Percentiles rank a stretch among this genome's conserved stretches.
Evolutionary conservation across 768 basidiomycete genomes (phyloP).

Genomic region (Tylopilus felleus): DNA sequence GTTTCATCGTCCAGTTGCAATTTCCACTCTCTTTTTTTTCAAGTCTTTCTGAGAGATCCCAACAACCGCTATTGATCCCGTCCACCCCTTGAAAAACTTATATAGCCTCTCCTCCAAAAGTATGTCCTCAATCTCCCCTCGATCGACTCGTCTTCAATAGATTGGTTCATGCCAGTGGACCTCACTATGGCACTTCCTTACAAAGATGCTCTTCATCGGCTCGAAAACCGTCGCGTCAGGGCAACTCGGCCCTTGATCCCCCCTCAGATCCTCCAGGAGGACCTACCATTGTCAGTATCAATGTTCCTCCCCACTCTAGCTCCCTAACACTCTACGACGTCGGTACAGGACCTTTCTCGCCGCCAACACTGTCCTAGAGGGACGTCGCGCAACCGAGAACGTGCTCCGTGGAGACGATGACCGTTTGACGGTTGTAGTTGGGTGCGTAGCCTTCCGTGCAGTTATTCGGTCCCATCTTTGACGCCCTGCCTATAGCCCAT

Average conservation of each 20-base stretch:
- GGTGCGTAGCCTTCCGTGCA: slow-evolving; percentile 42
- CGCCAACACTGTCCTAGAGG: slow-evolving; percentile 88
- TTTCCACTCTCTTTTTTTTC: neutral
- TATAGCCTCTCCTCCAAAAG: slow-evolving; percentile 21
- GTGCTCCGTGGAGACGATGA: slow-evolving; percentile 79
- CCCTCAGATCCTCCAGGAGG: slow-evolving; percentile 92
- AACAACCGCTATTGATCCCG: slow-evolving; percentile 12
- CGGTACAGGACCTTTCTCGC: slow-evolving; percentile 62
- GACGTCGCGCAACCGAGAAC: slow-evolving; percentile 72
- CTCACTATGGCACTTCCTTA: slow-evolving; percentile 68
- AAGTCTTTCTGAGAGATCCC: neutral
- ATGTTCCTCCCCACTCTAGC: neutral
- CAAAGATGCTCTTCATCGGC: slow-evolving; percentile 72
- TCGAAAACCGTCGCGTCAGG: slow-evolving; percentile 87
- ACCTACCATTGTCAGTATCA: slow-evolving; percentile 70
- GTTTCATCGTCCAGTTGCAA: neutral
- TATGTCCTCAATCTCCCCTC: slow-evolving; percentile 6
- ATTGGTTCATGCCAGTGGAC: slow-evolving; percentile 32
- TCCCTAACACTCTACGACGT: slow-evolving; percentile 1
- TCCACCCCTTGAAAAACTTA: neutral
- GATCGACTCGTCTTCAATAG: slow-evolving; percentile 18
- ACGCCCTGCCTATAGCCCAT: slow-evolving; percentile 54
- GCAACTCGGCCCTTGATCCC: slow-evolving; percentile 87
- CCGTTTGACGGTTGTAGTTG: slow-evolving; percentile 87
- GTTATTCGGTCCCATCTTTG: slow-evolving; percentile 1